Base-by-base conservation (phyloP, 805 yeast species). In the Ogataea ramenticola region DNA sequence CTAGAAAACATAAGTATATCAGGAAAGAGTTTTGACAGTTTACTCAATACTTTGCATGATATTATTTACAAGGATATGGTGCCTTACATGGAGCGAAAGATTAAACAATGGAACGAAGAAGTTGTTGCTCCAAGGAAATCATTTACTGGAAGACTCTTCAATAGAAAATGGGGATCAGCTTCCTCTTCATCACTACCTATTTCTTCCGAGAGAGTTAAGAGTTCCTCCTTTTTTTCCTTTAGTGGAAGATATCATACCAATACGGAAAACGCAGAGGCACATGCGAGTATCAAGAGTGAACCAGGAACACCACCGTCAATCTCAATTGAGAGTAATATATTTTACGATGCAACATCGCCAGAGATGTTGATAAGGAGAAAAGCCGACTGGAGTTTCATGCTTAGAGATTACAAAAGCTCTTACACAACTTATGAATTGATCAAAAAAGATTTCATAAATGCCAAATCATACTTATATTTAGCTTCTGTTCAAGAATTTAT, bases 401-500 rank as follows among this genome's bases (percentile, higher is more conserved):
- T 90, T n/a, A 76, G 89, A 32, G 96, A 93, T 65, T 91, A 84
- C 69, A 81, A 82, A 58, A 80, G 78, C 46, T 93, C 97, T 3
- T 82, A 84, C 55, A 70, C 85, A 1, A 84, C 88, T 1, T 91
- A 91, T 59, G 98, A 91, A 47, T 60, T 86, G 41, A 71, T 88
- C 33, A 82, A 82, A 47, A 82, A 84, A 54, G 96, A 90, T 58
- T 82, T 82, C 51, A 68, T 77, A 34, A 75, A 77, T 46, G 93
- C 84, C 54, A 84, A 81, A 62, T 87, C 93, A 1, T 87, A 93
- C 88, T 66, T 72, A 12, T 79, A 83, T 53, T 74, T 82, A 41
- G 96, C 96, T 0, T 79, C 95, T 0, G 70, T 84, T n/a, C 89
- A 90, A 50, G 96, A 91, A 61, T 86, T 88, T 84, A 81, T 86